A percentile compares a stretch with the other conserved stretches of the same genome.
Evolutionary conservation across 164 flowering plant species (phyloP).

Genomic region (Malania oleifera): DNA sequence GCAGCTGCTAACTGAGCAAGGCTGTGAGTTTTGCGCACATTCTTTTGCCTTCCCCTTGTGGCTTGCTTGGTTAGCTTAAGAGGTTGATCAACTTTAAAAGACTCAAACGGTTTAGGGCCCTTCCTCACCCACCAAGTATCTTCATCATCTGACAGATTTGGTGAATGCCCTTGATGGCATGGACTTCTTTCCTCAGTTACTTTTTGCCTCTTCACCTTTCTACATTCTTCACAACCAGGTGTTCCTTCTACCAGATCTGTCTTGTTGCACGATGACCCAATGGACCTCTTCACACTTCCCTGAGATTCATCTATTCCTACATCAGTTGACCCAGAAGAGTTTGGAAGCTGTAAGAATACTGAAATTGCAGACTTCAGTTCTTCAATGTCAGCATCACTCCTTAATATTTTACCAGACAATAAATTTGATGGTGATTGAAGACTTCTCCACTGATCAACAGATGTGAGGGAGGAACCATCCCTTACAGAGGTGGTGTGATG

Average conservation of each 20-base stretch:
- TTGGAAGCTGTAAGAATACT: constrained; percentile 55
- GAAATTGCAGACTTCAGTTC: constrained; percentile 74
- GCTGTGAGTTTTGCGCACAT: constrained; percentile 81
- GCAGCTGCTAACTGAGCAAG: constrained; percentile 86
- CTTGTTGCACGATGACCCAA: constrained; percentile 32
- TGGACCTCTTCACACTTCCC: constrained; percentile 44
- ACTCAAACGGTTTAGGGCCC: constrained; percentile 56
- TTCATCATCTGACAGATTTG: constrained; percentile 65
- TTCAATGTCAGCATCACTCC: constrained; percentile 33
- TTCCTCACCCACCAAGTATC: constrained; percentile 89
- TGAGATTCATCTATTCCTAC: constrained; percentile 50
- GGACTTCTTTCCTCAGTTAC: constrained; percentile 55
- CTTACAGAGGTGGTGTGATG: constrained; percentile 20
- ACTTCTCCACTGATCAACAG: constrained; percentile 35
- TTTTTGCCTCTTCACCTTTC: constrained; percentile 68
- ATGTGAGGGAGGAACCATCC: constrained; percentile 25
- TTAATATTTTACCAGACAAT: constrained; percentile 22
- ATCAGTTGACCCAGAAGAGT: constrained; percentile 24
- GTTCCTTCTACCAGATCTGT: constrained; percentile 53
- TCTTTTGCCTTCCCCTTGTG: constrained; percentile 73
- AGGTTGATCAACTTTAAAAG: constrained; percentile 65
- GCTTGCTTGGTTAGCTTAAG: constrained; percentile 59
- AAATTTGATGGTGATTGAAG: constrained; percentile 22
- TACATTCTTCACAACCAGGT: constrained; percentile 92
- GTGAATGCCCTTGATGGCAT: constrained; percentile 33